phyloP scores from a whole-genome alignment of 163 green algal species.

The Trebouxiophyceae sp. region DNA sequence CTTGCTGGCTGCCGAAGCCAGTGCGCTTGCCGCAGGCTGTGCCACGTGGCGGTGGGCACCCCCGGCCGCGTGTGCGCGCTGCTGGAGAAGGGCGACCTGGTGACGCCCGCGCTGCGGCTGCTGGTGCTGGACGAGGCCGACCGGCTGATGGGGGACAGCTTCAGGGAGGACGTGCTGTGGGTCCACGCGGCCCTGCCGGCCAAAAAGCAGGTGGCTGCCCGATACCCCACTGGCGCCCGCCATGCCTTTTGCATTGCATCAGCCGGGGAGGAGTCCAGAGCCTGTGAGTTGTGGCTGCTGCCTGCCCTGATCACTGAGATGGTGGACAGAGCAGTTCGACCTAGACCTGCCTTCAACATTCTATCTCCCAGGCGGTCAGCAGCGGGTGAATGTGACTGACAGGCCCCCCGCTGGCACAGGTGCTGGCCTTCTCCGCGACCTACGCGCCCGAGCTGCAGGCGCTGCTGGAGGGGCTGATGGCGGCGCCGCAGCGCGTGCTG shows the following conservation, averaged over 20 bases:
- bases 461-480: conserved; percentile 57
- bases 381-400: no score
- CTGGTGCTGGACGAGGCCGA: conserved; percentile 89
- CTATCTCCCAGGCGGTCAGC: no score
- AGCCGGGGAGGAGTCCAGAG: neutral
- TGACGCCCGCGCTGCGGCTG: conserved; percentile 7
- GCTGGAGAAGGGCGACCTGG: conserved; percentile 32
- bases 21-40: conserved; percentile 28
- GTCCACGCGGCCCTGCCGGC: conserved; percentile 50
- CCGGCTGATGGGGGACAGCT: conserved; percentile 55
- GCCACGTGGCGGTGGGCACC: conserved; percentile 68
- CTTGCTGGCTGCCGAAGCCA: no score
- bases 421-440: conserved; percentile 78
- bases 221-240: neutral
- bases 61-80: conserved; percentile 56
- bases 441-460: conserved; percentile 50
- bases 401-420: conserved; percentile 47
- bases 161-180: conserved; percentile 48
- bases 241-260: neutral
- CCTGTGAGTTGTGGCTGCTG: neutral
- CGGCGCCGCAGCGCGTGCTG: conserved; percentile 50
- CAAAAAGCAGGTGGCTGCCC: conserved; percentile 60
- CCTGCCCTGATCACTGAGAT: no score
- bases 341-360: no score
- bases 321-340: no score